Evolutionary conservation across 1,284 basidiomycete species (phyloP).

Genomic region (Mycosarcoma maydis): DNA sequence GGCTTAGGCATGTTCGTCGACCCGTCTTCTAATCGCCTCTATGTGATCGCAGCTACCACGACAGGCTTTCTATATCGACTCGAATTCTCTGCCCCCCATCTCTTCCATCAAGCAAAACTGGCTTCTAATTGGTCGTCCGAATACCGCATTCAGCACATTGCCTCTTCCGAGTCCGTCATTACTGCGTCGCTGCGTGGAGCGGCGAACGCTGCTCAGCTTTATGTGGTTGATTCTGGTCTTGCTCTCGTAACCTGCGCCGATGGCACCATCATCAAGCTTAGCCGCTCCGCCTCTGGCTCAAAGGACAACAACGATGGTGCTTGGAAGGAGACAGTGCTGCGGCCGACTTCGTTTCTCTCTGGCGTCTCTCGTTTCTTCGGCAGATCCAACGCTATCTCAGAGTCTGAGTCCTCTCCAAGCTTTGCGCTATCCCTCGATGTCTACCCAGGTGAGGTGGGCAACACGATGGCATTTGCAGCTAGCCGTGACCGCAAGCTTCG

Average conservation of each 20-base stretch:
- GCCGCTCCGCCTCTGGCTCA: constrained; percentile 21
- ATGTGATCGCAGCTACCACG: constrained; percentile 50
- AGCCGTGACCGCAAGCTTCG: constrained; percentile 62
- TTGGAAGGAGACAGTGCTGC: constrained; percentile 52
- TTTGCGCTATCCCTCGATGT: constrained; percentile 52
- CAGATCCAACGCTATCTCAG: constrained; percentile 37
- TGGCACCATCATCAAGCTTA: constrained; percentile 56
- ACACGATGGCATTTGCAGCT: constrained; percentile 53
- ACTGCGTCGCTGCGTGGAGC: constrained; percentile 21
- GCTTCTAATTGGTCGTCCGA: constrained; percentile 48
- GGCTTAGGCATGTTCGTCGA: constrained; percentile 50
- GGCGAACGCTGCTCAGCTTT: constrained; percentile 42
- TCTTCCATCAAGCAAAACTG: constrained; percentile 39
- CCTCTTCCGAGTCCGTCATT: constrained; percentile 30
- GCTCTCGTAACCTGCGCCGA: constrained; percentile 58
- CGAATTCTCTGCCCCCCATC: constrained; percentile 31
- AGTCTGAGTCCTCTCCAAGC: constrained; percentile 36
- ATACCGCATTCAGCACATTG: constrained; percentile 42
- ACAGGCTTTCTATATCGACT: constrained; percentile 55
- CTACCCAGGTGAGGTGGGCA: constrained; percentile 36
- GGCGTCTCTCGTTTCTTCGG: constrained; percentile 58
- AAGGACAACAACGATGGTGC: constrained; percentile 30
- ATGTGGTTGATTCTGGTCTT: constrained; percentile 49
- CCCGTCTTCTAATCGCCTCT: constrained; percentile 26
- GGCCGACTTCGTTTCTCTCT: constrained; percentile 57